A percentile compares a stretch with the other conserved stretches of the same genome.
phyloP scores from a whole-genome alignment of 73 alveolate genomes.

The Paramecium octaurelia region DNA sequence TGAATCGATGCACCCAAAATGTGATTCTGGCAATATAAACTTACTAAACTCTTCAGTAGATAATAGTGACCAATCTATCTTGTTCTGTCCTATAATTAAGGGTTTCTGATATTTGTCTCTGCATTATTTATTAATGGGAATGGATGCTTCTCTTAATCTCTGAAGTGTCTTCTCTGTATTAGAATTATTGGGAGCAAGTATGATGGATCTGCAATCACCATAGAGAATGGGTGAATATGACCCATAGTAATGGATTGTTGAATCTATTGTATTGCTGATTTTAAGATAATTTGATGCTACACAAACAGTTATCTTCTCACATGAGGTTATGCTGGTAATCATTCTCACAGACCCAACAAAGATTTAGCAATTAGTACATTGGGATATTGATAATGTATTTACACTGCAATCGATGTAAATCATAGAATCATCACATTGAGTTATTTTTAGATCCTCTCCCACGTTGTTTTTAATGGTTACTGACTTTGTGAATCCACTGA shows the following conservation, averaged over 20 bases:
- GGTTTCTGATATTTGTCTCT: conserved; percentile 60
- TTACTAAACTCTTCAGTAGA: conserved; percentile 56
- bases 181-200: conserved; percentile 62
- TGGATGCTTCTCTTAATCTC: conserved; percentile 42
- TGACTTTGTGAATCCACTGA: conserved; percentile 24
- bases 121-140: conserved; percentile 37
- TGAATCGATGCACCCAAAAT: conserved; percentile 32
- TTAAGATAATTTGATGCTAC: conserved; percentile 58
- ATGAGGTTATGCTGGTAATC: conserved; percentile 55
- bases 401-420: conserved; percentile 60
- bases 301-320: conserved; percentile 59
- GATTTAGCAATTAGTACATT: conserved; percentile 61
- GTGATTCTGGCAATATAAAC: conserved; percentile 48
- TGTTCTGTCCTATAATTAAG: conserved; percentile 45
- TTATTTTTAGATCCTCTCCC: conserved; percentile 52
- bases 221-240: conserved; percentile 56
- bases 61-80: conserved; percentile 37
- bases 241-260: conserved; percentile 56
- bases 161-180: conserved; percentile 40
- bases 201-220: conserved; percentile 64
- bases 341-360: conserved; percentile 58
- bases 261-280: conserved; percentile 55
- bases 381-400: conserved; percentile 42
- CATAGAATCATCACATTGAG: conserved; percentile 64
- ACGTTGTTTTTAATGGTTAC: conserved; percentile 23